Conservation (phyloP, 345 rosid species). For the Turnera subulata region DNA sequence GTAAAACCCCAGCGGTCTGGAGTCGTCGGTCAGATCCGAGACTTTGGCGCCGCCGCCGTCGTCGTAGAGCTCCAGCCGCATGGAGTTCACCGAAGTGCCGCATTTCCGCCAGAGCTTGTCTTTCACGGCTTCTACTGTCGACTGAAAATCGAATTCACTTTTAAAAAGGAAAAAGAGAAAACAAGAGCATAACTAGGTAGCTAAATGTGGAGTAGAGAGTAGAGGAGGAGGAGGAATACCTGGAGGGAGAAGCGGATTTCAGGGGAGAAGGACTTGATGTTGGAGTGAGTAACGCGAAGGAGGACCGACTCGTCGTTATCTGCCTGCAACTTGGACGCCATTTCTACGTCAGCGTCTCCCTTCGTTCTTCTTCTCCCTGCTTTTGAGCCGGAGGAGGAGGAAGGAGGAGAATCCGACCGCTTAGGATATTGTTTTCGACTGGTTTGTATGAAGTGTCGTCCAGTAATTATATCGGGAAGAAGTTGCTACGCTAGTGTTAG, state of each 20-base stretch:
- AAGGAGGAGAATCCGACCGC: too few species aligned
- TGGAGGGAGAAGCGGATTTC: slow-evolving; percentile 70
- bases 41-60: slow-evolving; percentile 62
- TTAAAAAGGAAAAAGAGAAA: neutral
- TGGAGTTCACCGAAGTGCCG: slow-evolving; percentile 67
- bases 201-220: too few species aligned
- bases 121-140: slow-evolving; percentile 69
- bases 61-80: slow-evolving; percentile 79
- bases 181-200: too few species aligned
- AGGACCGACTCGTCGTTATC: slow-evolving; percentile 62
- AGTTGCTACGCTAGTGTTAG: too few species aligned
- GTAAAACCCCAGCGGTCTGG: slow-evolving; percentile 69
- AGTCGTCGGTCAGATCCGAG: slow-evolving; percentile 43
- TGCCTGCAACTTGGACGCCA: slow-evolving; percentile 16
- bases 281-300: slow-evolving; percentile 72
- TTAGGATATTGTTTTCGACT: too few species aligned
- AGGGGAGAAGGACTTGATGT: slow-evolving; percentile 63
- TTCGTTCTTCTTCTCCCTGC: too few species aligned
- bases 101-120: slow-evolving; percentile 93
- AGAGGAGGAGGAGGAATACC: too few species aligned
- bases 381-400: too few species aligned
- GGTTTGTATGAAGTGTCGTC: too few species aligned
- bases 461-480: too few species aligned
- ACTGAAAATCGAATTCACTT: slow-evolving; percentile 8
- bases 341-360: too few species aligned